A percentile compares a stretch with the other conserved stretches of the same genome.
Evolutionary conservation across 768 basidiomycete species (phyloP).

Genomic region (Tylopilus felleus): DNA sequence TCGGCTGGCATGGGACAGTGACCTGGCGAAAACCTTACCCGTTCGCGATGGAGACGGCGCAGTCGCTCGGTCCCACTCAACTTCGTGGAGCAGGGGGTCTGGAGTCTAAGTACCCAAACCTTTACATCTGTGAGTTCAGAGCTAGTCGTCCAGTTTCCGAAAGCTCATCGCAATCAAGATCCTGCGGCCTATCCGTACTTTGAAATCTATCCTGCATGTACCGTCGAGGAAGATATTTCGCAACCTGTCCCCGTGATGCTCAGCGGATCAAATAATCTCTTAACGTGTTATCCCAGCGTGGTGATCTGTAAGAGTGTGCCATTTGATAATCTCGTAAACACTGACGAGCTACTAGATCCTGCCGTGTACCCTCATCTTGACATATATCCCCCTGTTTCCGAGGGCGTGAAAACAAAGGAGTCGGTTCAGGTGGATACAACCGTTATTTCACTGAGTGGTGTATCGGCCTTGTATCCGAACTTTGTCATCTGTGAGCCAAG

Average conservation of each 20-base stretch:
- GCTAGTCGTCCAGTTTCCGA: background rate
- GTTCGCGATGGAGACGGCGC: background rate
- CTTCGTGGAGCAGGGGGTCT: conserved; percentile 10
- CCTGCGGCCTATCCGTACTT: conserved; percentile 39
- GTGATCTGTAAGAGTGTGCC: conserved; percentile 32
- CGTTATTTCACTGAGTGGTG: background rate
- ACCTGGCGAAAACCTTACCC: conserved; percentile 21
- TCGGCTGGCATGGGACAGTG: conserved; percentile 15
- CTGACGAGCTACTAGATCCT: conserved; percentile 31
- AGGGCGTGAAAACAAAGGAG: background rate
- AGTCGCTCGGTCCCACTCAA: conserved; percentile 2
- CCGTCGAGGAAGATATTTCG: background rate
- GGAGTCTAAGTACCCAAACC: conserved; percentile 9
- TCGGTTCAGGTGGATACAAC: background rate
- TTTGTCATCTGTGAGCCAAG: conserved; percentile 18
- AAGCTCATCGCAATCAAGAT: conserved; percentile 29
- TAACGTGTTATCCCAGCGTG: conserved; percentile 32
- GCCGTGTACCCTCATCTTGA: conserved; percentile 41
- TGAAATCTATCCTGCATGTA: conserved; percentile 37
- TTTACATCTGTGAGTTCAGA: conserved; percentile 20
- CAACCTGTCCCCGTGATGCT: conserved; percentile 1
- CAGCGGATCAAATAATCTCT: background rate
- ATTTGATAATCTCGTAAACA: background rate
- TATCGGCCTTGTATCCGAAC: conserved; percentile 8
- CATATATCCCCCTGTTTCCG: conserved; percentile 33